Conservation (phyloP, 805 yeast genomes). For the Cyberlindnera sargentensis region DNA sequence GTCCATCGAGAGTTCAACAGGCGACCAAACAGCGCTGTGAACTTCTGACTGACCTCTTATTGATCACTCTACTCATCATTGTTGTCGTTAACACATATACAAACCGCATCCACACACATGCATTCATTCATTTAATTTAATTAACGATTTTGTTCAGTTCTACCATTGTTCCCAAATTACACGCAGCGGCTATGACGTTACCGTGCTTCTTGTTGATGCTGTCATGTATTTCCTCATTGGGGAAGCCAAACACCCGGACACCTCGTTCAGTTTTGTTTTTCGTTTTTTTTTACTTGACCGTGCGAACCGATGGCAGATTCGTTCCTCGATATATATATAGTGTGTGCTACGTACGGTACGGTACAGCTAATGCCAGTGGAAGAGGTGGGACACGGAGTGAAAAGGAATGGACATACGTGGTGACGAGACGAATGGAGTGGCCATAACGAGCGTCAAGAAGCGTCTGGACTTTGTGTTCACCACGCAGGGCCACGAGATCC, state of each 20-base stretch:
- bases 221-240: too few relatives aligned
- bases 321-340: too few relatives aligned
- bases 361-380: too few relatives aligned
- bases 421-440: background rate
- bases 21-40: background rate
- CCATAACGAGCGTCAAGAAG: background rate
- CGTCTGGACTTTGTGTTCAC: conserved; percentile 4
- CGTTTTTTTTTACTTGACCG: background rate
- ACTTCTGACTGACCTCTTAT: background rate
- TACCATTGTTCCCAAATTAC: too few relatives aligned
- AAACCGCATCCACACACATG: background rate
- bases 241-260: too few relatives aligned
- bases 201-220: too few relatives aligned
- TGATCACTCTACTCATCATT: too few relatives aligned
- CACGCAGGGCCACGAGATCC: conserved; percentile 5
- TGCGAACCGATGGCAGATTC: background rate
- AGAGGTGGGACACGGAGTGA: background rate
- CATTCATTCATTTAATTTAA: background rate
- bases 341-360: too few relatives aligned
- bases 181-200: too few relatives aligned
- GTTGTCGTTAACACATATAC: too few relatives aligned
- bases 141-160: background rate
- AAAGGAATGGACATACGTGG: background rate
- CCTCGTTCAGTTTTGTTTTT: background rate
- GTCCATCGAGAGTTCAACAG: background rate